Evolutionary conservation across 805 yeast species (phyloP), one percentile per base, ranked within the genome.

Genomic region (Lipomyces yamadae): DNA sequence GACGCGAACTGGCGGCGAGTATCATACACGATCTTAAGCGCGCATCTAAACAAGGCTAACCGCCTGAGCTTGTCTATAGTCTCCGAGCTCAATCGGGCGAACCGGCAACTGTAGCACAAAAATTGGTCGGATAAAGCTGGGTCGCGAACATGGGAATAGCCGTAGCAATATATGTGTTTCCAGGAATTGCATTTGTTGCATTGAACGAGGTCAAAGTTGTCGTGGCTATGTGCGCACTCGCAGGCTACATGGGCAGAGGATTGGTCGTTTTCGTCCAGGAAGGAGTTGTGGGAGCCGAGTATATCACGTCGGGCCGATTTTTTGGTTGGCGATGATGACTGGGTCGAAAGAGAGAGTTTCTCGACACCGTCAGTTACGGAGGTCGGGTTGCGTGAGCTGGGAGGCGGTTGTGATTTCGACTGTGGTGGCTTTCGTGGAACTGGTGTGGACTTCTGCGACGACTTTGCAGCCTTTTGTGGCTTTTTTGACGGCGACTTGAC

Each of bases 111-210:
- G 42, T 42, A 37, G 62, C 72, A 69, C 8, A 52, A 18, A 37
- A 65, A 69, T 15, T 42, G 57, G 11, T 59, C 55, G 3, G 45
- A 52, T 52, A 69, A 37, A 10, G 52, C 42, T 13, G 61, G 55
- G 53, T 69, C 72, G 37, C 56, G 53, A 8, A 60, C 54, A 33
- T 53, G 52, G 34, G 55, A 55, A 37, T 55, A 69, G 13, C 72
- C 72, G 52, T 69, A 69, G 61, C 72, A 69, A 53, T 34, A 39
- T 15, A 69, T 37, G 37, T 69, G 72, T 45, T 61, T 62, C 72
- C 72, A 69, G 39, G 30, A 29, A 10, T 30, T 10, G 60, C 72
- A 69, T 24, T 48, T 45, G 3, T 58, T 58, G 58, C 72, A 69
- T 55, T 69, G 72, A 11, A 68, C 70, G 10, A 66, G 62, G 34